Conservation (phyloP, 352 stramenopile genomes). For the Achlya hypogyna region DNA sequence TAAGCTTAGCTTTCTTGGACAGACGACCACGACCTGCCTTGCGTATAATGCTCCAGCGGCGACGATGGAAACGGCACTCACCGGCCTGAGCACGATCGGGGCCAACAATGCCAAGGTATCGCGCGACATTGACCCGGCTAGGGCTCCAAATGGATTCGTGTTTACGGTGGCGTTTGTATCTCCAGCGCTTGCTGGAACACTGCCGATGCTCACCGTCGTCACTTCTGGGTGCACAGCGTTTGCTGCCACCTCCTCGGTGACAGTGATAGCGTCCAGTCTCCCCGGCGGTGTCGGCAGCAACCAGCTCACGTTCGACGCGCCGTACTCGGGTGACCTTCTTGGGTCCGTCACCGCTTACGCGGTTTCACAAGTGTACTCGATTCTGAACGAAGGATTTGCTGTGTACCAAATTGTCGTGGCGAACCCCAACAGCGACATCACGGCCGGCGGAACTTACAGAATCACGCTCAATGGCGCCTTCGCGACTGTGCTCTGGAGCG, state of each 20-base stretch:
- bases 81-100: slow-evolving; percentile 28
- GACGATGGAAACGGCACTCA: slow-evolving; percentile 26
- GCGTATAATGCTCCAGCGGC: slow-evolving; percentile 24
- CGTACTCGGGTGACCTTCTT: slow-evolving; percentile 50
- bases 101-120: slow-evolving; percentile 39
- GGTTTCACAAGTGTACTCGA: slow-evolving; percentile 56
- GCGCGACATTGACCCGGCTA: slow-evolving; percentile 29
- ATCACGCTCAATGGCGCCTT: slow-evolving; percentile 33
- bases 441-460: slow-evolving; percentile 30
- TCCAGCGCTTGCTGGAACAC: slow-evolving; percentile 40
- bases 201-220: slow-evolving; percentile 28
- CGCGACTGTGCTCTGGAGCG: slow-evolving; percentile 45
- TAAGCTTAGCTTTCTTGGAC: slow-evolving; percentile 42
- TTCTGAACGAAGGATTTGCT: slow-evolving; percentile 62
- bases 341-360: slow-evolving; percentile 39
- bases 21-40: slow-evolving; percentile 29
- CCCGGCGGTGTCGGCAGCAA: slow-evolving; percentile 25
- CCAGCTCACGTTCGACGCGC: slow-evolving; percentile 34
- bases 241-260: slow-evolving; percentile 24
- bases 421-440: slow-evolving; percentile 38
- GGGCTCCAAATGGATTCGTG: slow-evolving; percentile 41
- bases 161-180: slow-evolving; percentile 65
- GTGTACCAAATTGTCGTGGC: slow-evolving; percentile 45
- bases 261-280: slow-evolving; percentile 20
- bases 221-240: slow-evolving; percentile 25